Conservation (phyloP, 345 rosid species). For the Erodium maritimum region DNA sequence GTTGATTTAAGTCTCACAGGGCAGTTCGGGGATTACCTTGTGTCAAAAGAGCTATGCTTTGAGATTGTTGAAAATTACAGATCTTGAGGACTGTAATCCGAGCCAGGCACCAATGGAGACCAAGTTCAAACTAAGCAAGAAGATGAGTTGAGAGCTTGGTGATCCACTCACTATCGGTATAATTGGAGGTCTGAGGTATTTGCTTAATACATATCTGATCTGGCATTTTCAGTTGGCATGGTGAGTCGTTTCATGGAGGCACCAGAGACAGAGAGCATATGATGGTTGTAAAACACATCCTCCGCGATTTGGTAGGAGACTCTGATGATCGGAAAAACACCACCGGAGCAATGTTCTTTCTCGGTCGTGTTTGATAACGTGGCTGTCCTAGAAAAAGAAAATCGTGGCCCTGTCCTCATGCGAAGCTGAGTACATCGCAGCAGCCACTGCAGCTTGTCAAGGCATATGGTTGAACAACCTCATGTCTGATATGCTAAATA, state of each 20-base stretch:
- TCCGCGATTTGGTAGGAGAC: constrained; percentile 1
- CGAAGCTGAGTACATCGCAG: constrained; percentile 6
- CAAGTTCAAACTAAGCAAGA: neutral
- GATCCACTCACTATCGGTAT: neutral
- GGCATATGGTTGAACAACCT: constrained; percentile 4
- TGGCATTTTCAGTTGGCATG: constrained; percentile 2
- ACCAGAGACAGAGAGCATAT: neutral
- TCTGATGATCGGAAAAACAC: constrained; percentile 5
- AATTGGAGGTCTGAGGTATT: neutral
- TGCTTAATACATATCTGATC: neutral
- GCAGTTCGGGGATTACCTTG: neutral
- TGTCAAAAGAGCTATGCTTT: neutral
- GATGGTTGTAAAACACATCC: constrained; percentile 4
- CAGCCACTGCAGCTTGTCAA: constrained; percentile 4
- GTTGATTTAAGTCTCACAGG: neutral
- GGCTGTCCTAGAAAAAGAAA: constrained; percentile 6
- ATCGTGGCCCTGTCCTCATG: constrained; percentile 4
- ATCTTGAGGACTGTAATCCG: neutral
- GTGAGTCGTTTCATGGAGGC: constrained; percentile 5
- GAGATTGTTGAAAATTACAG: neutral
- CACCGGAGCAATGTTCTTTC: neutral
- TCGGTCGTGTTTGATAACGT: neutral
- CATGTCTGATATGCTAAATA: neutral
- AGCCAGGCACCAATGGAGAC: neutral
- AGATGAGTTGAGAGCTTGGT: neutral